Evolutionary conservation across 768 basidiomycete genomes (phyloP).

Genomic region (Paxillus rubicundulus): DNA sequence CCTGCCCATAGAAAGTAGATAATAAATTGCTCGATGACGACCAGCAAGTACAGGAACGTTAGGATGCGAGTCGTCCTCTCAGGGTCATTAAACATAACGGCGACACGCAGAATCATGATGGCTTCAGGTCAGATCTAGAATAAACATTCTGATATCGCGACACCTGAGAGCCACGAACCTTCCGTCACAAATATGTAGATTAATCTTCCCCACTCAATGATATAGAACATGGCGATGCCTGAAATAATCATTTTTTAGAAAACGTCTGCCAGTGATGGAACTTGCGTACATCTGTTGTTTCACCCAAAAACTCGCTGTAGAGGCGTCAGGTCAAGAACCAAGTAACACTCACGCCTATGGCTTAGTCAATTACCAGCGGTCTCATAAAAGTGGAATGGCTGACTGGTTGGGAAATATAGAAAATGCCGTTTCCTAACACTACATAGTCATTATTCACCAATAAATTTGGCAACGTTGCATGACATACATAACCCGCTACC

Average conservation of each 20-base stretch:
- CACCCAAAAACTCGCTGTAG: too few species aligned
- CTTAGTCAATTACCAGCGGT: background rate
- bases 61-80: background rate
- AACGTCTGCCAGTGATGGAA: background rate
- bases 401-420: background rate
- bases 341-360: too few species aligned
- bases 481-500: background rate
- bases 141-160: too few species aligned
- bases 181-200: background rate
- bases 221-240: background rate
- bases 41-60: background rate
- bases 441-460: background rate
- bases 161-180: conserved; percentile 1
- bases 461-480: background rate
- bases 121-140: background rate
- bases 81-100: conserved; percentile 11
- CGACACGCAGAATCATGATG: conserved; percentile 16
- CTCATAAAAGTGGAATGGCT: background rate
- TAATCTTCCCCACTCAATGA: background rate
- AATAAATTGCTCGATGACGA: background rate
- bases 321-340: too few species aligned
- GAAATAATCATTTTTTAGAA: background rate
- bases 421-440: background rate
- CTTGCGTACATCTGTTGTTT: conserved; percentile 3
- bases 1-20: background rate